These are phyloP conservation scores for Lachnellula cervina DNA, from an alignment of 2,329 filamentous ascomycete genomes.

Conservation along the genomic window DNA sequence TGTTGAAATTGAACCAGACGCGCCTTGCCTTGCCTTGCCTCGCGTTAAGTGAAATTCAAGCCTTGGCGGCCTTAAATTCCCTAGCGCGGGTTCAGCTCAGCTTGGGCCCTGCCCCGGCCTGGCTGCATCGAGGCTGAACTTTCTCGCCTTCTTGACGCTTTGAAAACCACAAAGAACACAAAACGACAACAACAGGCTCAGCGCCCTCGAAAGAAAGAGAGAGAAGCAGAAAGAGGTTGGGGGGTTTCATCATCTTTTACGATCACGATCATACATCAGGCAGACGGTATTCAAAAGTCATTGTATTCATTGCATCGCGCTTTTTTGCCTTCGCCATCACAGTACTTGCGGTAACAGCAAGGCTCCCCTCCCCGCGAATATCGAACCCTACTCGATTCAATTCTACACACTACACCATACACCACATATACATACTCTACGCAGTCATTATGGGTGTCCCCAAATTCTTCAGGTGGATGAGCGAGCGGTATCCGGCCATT, in stretches of 20 bases:
- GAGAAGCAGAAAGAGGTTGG: not conserved
- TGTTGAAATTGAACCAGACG: constrained; percentile 3
- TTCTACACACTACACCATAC: constrained; percentile 6
- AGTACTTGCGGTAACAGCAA: constrained; percentile 28
- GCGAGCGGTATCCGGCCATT: constrained; percentile 96
- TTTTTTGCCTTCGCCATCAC: constrained; percentile 5
- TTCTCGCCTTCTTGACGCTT: not conserved
- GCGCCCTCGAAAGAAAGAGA: constrained; percentile 8
- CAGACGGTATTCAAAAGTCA: not conserved
- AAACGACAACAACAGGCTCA: constrained; percentile 15
- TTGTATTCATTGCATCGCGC: not conserved
- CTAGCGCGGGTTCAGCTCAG: not conserved
- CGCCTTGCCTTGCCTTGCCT: constrained; percentile 4
- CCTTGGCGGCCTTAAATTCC: not conserved
- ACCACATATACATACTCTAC: constrained; percentile 11
- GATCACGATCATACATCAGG: not conserved
- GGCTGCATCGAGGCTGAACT: not conserved
- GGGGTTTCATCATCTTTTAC: not conserved
- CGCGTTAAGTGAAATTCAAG: constrained; percentile 15
- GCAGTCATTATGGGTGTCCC: constrained; percentile 47
- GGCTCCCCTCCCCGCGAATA: constrained; percentile 10
- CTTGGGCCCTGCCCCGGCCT: not conserved
- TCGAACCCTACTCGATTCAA: constrained; percentile 7
- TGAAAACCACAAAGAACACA: not conserved
- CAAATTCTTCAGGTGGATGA: constrained; percentile 72